phyloP scores from a whole-genome alignment of 2,329 filamentous ascomycete species.

The Ascochyta koolunga region DNA sequence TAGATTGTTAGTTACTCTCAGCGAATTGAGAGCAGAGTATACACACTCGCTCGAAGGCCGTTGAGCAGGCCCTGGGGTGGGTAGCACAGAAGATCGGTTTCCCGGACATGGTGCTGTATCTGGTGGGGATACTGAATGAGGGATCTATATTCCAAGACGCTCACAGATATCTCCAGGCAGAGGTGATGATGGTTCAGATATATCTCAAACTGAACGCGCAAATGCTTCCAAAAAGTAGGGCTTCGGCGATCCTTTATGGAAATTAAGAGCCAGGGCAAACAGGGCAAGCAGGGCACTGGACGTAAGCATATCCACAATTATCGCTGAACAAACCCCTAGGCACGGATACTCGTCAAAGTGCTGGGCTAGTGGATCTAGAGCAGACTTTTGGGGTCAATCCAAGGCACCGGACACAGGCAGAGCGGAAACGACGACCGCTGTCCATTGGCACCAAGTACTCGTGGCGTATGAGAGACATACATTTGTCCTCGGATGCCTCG shows the following conservation, averaged over 20 bases:
- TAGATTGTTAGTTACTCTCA: slow-evolving; percentile 13
- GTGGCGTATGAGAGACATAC: slow-evolving; percentile 14
- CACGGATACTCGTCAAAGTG: slow-evolving; percentile 22
- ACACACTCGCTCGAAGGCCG: slow-evolving; percentile 90
- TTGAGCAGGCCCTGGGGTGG: slow-evolving; percentile 93
- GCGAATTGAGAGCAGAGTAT: neutral
- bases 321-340: slow-evolving; percentile 27
- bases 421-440: slow-evolving; percentile 12
- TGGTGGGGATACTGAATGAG: slow-evolving; percentile 15
- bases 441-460: slow-evolving; percentile 10
- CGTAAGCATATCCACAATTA: slow-evolving; percentile 36
- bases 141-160: slow-evolving; percentile 36
- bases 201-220: slow-evolving; percentile 36
- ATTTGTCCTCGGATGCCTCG: slow-evolving; percentile 12
- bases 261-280: slow-evolving; percentile 3
- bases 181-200: slow-evolving; percentile 29
- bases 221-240: slow-evolving; percentile 25
- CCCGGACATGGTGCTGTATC: slow-evolving; percentile 63
- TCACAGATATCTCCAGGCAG: slow-evolving; percentile 9
- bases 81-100: slow-evolving; percentile 92
- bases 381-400: slow-evolving; percentile 19
- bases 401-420: slow-evolving; percentile 8
- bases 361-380: slow-evolving; percentile 26
- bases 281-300: slow-evolving; percentile 15
- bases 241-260: slow-evolving; percentile 36